phyloP scores from a whole-genome alignment of 164 flowering plant genomes.

The Paratinospora sagittata region DNA sequence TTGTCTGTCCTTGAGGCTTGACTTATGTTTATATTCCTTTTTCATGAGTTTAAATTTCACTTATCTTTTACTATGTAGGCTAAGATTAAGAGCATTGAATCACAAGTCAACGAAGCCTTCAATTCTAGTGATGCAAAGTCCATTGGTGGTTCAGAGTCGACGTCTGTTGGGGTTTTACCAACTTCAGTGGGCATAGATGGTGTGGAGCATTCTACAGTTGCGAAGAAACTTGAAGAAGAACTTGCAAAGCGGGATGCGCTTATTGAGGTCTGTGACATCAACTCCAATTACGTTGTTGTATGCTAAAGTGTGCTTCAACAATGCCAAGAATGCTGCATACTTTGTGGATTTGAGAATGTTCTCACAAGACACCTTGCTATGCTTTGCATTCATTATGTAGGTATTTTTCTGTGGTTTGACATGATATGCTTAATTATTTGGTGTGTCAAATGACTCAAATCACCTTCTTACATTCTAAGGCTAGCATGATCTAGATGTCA shows the following conservation, averaged over 20 bases:
- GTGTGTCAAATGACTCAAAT: background rate
- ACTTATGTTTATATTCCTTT: background rate
- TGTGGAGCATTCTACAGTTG: conserved; percentile 57
- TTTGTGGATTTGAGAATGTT: background rate
- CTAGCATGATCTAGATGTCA: background rate
- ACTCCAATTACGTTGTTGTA: background rate
- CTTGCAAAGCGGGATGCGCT: conserved; percentile 88
- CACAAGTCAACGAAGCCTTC: conserved; percentile 54
- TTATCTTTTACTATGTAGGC: conserved; percentile 35
- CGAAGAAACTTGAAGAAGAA: conserved; percentile 91
- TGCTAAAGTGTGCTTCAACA: background rate
- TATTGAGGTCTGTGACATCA: conserved; percentile 61
- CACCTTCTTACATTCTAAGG: background rate
- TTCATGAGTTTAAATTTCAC: background rate
- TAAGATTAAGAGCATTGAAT: conserved; percentile 54
- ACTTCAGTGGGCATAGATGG: conserved; percentile 36
- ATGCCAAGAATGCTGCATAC: background rate
- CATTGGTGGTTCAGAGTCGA: conserved; percentile 34
- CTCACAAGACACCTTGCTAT: background rate
- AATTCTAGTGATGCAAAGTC: conserved; percentile 39
- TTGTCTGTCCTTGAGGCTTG: background rate
- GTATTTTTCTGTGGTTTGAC: background rate
- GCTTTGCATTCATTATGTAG: background rate
- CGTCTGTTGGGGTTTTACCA: conserved; percentile 25
- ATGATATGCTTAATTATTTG: background rate